Evolutionary conservation across 1,284 basidiomycete genomes (phyloP), one percentile per base, ranked within the genome.

Genomic region (Cryptococcus sp.): DNA sequence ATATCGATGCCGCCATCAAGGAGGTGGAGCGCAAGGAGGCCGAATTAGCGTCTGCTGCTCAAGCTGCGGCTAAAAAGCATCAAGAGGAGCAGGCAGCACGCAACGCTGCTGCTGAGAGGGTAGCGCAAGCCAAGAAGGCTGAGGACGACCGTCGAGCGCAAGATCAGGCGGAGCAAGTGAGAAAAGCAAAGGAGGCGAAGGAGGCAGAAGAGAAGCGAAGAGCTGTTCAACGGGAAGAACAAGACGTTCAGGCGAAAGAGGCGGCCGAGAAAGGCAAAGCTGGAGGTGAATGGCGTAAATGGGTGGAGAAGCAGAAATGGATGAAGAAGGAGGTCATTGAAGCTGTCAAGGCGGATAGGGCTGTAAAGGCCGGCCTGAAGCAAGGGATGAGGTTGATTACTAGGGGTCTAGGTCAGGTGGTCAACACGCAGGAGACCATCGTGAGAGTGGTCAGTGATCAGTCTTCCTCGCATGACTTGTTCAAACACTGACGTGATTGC

Each of bases 401-500:
- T 2, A 89, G 91, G 29, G 92, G 91, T 72, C 85, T 98, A 40
- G 93, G 94, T 1, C 95, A 98, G 76, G 80, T 98, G 38, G 93
- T 92, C 13, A 91, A 92, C 66, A 89, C 93, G 46, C 67, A 80
- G 1, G 74, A 82, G 41, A 82, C 86, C n/a, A 90, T 94, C 48
- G 62, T 81, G 86, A 91, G 77, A 70, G 88, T 82, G 25, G 59
- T 71, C 41, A 62, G 70, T 68, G 1, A 11, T 6, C 19, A 29
- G 16, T 69, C 43, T 68, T 54, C 55, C 7, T 20, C 13, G 3
- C 16, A 4, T n/a, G 2, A 17, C 38, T 46, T 3, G n/a, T 25
- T 5, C 38, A 15, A 11, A 11, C n/a, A 23, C 41, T 53, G 25
- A 53, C 44, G 16, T 23, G 3, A 10, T 8, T 3, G 11, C 77